Conservation (phyloP, 2,329 filamentous ascomycete genomes). For the Trichoderma asperellum region DNA sequence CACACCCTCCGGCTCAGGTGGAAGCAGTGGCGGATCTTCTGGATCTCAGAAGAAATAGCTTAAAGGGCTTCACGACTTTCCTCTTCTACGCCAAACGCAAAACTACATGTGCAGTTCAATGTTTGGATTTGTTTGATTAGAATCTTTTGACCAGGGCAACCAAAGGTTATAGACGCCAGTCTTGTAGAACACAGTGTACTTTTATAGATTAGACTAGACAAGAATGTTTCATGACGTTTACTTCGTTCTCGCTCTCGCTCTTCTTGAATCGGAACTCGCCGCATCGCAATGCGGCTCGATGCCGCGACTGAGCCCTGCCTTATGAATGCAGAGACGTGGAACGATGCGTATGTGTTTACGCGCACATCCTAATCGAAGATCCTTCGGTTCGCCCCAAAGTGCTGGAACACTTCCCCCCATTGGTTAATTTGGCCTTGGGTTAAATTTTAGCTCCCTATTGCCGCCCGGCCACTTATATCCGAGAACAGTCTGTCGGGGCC, state of each 20-base stretch:
- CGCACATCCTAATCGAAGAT: not conserved
- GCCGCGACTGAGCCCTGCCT: not conserved
- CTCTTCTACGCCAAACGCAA: not conserved
- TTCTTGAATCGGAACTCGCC: not conserved
- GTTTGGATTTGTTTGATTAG: slow-evolving; percentile 8
- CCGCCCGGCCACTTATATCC: slow-evolving; percentile 23
- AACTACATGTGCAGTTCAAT: not conserved
- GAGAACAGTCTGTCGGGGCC: slow-evolving; percentile 4
- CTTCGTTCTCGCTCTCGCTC: not conserved
- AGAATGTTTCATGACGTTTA: not conserved
- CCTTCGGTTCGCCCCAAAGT: not conserved
- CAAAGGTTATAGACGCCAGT: not conserved
- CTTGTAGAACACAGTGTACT: slow-evolving; percentile 18
- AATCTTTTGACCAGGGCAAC: slow-evolving; percentile 1
- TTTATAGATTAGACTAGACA: not conserved
- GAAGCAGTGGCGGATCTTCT: not conserved
- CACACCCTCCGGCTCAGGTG: slow-evolving; percentile 5
- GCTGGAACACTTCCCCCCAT: not conserved
- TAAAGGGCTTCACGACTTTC: not conserved
- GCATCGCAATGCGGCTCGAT: not conserved
- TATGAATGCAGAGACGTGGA: not conserved
- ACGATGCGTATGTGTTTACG: not conserved
- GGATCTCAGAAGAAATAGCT: slow-evolving; percentile 18
- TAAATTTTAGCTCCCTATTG: slow-evolving; percentile 11
- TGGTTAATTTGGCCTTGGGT: not conserved